These are phyloP conservation scores for Panicum miliaceum DNA, from an alignment of 176 grass and related monocot species.

Conservation along the genomic window DNA sequence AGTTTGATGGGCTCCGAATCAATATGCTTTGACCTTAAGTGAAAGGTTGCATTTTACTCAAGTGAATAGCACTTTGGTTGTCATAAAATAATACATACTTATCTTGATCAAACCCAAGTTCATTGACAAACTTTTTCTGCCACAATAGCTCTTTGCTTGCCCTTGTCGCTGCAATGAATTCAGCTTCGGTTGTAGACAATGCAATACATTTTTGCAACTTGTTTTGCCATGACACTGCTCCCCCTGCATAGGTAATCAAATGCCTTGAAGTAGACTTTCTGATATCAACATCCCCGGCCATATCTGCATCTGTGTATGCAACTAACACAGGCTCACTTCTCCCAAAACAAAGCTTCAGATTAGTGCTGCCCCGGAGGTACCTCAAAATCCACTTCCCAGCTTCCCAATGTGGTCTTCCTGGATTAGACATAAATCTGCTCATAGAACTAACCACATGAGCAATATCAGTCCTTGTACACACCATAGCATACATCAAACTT, in stretches of 20 bases:
- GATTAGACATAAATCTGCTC: slow-evolving; percentile 13
- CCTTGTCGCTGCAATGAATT: not conserved
- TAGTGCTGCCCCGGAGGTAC: not conserved
- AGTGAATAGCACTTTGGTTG: too few relatives aligned
- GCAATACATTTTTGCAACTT: not conserved
- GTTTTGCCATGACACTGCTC: too few relatives aligned
- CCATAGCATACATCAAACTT: slow-evolving; percentile 26
- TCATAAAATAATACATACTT: too few relatives aligned
- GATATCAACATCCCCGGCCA: not conserved
- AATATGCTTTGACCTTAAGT: too few relatives aligned
- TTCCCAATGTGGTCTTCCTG: not conserved
- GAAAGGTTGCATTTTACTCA: too few relatives aligned
- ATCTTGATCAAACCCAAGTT: too few relatives aligned
- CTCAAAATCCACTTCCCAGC: slow-evolving; percentile 10
- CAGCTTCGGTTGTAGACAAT: not conserved
- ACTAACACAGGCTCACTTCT: not conserved
- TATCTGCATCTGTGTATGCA: not conserved
- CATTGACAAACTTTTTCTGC: too few relatives aligned
- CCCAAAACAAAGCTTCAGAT: not conserved
- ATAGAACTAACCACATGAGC: not conserved
- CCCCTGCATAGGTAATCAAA: slow-evolving; percentile 9
- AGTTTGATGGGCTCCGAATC: too few relatives aligned
- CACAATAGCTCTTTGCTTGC: too few relatives aligned
- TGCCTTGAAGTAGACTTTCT: not conserved
- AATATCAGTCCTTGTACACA: not conserved